Base-by-base conservation (phyloP, 495 filamentous ascomycete species). In the Aspergillus cavernicola region DNA sequence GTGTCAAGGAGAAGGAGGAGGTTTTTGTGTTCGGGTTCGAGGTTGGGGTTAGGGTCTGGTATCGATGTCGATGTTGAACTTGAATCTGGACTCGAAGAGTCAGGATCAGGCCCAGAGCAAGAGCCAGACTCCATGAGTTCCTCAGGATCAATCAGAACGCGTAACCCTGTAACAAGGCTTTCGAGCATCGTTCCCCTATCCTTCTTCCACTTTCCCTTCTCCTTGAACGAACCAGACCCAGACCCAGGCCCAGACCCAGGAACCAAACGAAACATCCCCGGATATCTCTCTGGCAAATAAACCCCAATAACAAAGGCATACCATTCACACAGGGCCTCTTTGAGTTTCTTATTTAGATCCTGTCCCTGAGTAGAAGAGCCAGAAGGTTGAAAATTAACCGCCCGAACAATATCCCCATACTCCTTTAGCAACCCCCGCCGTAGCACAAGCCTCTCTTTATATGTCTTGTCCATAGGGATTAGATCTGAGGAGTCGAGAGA, bases 241-340 rank as follows among this genome's bases (percentile, higher is more conserved):
- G 24, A 28, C 9, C 16, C 16, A 13, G 26, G 15, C 9, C 28
- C 28, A 28, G 24, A 28, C 9, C 16, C 16, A 13, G 26, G 15
- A 20, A 70, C 11, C 1, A 58, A 29, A 56, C 35, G 55, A 58
- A 87, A 90, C 55, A 88, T 75, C 3, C 65, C 74, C 0, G 87
- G 86, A 58, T 80, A 89, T 3, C 86, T 74, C 6, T 61, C 58
- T 0, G 86, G 86, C 2, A 92, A 78, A 60, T 90, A 87, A 1
- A 70, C 77, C 4, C 62, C 60, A 6, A 84, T 57, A 8, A 90
- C 66, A 64, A 81, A 89, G 8, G 69, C 66, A 70, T 90, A 90
- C 9, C 84, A 67, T 60, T 92, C 87, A 9, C 63, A 50, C 15
- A 89, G 73, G 4, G 84, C 79, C 2, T 73, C 68, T 11, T 57